Evolutionary conservation across 495 filamentous ascomycete species (phyloP).

Genomic region (Bombardia bombarda): DNA sequence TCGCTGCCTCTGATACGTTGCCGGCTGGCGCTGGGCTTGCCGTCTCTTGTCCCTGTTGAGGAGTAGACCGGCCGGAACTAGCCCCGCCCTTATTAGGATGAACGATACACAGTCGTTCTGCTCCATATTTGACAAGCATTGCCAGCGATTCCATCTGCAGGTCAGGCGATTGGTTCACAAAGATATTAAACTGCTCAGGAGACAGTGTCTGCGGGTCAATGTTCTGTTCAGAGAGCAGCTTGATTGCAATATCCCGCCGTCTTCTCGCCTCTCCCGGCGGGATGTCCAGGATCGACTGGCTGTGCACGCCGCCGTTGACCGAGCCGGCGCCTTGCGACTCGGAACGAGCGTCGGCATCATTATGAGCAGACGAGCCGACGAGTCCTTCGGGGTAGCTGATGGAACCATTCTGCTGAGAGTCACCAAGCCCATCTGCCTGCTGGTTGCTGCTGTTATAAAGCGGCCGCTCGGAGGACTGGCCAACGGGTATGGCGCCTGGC

Average conservation of each 20-base stretch:
- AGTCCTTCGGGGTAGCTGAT: slow-evolving; percentile 12
- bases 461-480: slow-evolving; percentile 7
- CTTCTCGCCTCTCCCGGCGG: slow-evolving; percentile 34
- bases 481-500: slow-evolving; percentile 17
- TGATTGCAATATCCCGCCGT: slow-evolving; percentile 31
- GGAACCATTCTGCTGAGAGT: slow-evolving; percentile 1
- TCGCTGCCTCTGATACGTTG: not conserved
- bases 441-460: slow-evolving; percentile 8
- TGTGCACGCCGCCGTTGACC: slow-evolving; percentile 2
- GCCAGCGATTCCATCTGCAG: slow-evolving; percentile 36
- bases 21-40: slow-evolving; percentile 3
- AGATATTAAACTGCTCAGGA: slow-evolving; percentile 41
- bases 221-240: slow-evolving; percentile 24
- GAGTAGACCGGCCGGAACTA: slow-evolving; percentile 15
- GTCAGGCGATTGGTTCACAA: slow-evolving; percentile 40
- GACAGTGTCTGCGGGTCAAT: slow-evolving; percentile 36
- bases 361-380: slow-evolving; percentile 5
- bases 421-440: not conserved
- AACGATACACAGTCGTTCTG: slow-evolving; percentile 37
- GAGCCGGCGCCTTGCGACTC: slow-evolving; percentile 3
- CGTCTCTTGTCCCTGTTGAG: slow-evolving; percentile 3
- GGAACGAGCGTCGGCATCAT: slow-evolving; percentile 5
- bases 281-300: slow-evolving; percentile 27
- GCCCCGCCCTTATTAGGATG: slow-evolving; percentile 28
- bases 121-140: slow-evolving; percentile 38